Base-by-base conservation (phyloP, 495 filamentous ascomycete species). In the Penicillium lividum region DNA sequence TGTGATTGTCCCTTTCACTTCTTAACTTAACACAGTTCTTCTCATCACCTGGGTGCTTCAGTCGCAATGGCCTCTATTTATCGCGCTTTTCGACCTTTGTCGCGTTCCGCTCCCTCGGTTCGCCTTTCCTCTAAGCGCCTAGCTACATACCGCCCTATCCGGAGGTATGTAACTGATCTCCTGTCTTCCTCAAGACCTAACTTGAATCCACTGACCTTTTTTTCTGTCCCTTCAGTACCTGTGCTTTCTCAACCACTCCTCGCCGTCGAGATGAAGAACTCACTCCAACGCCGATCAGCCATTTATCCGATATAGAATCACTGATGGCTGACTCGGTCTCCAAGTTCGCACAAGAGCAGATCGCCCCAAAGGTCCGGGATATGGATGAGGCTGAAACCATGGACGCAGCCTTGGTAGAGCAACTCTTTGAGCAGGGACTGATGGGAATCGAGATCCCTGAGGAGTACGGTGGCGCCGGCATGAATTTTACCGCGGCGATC, bases 371-470 rank as follows among this genome's bases (percentile, higher is more conserved):
- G 73, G 92, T 92, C 9, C 90, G 94, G 25, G 92, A 95, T 28
- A 99, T 99, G 94, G 94, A 99, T 67, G 94, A 99, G 78, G 87
- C 88, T 29, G 94, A 99, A 80, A 73, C 79, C 7, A 99, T 99
- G 94, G 95, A 99, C 74, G 83, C 88, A 0, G 70, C 82, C 3
- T 70, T 99, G 29, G 87, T 99, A 15, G 92, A 97, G 74, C 88
- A 92, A 72, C 82, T 97, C 31, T 99, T 99, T 67, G 94, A 98
- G 77, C 93, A 98, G 74, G 94, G 94, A 4, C 70, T 99, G 9
- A 99, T 99, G 94, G 89, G 94, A 51, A 84, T 99, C 53, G 94
- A 99, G 77, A 92, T 99, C 25, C 93, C 93, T 28, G 95, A 99
- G 74, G 92, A 97, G 70, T 98, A 88, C 68, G 94, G 94, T 53